A percentile compares a stretch with the other conserved stretches of the same genome.
Conservation (phyloP, 2,329 filamentous ascomycete species). For the Fusarium agapanthi region DNA sequence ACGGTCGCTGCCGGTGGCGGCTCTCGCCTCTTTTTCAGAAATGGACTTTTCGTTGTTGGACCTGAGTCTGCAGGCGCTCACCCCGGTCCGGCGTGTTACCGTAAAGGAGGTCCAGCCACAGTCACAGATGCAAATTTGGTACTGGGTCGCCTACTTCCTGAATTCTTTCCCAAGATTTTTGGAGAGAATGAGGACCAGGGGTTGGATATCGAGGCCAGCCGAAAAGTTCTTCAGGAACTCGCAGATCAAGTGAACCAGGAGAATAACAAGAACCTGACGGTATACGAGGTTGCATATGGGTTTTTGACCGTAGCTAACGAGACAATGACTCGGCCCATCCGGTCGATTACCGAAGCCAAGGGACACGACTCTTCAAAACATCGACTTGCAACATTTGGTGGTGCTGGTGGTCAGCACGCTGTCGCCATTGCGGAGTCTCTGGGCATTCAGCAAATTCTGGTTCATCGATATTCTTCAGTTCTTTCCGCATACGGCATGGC, state of each 20-base stretch:
- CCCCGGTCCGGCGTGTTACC: constrained; percentile 89
- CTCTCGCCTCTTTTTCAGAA: constrained; percentile 84
- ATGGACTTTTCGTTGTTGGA: constrained; percentile 89
- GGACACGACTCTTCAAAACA: constrained; percentile 92
- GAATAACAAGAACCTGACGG: constrained; percentile 73
- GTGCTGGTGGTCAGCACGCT: constrained; percentile 90
- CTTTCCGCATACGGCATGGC: constrained; percentile 94
- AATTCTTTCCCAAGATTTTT: constrained; percentile 96
- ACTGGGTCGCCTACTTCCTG: constrained; percentile 82
- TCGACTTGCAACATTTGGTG: constrained; percentile 90
- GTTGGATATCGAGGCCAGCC: constrained; percentile 78
- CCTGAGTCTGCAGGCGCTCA: constrained; percentile 90
- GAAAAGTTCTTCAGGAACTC: constrained; percentile 77
- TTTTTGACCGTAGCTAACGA: constrained; percentile 92
- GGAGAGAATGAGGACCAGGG: constrained; percentile 87
- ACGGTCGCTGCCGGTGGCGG: constrained; percentile 93
- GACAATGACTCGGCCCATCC: constrained; percentile 89
- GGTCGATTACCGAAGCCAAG: constrained; percentile 90
- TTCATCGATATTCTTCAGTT: constrained; percentile 89
- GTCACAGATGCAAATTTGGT: constrained; percentile 95
- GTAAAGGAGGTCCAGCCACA: constrained; percentile 87
- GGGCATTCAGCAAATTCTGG: constrained; percentile 83
- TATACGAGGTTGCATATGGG: constrained; percentile 88
- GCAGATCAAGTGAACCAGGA: constrained; percentile 82
- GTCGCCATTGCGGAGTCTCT: constrained; percentile 89